These are phyloP conservation scores for Chalciporus sphaerocephalus DNA, from an alignment of 768 basidiomycete species.

Conservation along the genomic window DNA sequence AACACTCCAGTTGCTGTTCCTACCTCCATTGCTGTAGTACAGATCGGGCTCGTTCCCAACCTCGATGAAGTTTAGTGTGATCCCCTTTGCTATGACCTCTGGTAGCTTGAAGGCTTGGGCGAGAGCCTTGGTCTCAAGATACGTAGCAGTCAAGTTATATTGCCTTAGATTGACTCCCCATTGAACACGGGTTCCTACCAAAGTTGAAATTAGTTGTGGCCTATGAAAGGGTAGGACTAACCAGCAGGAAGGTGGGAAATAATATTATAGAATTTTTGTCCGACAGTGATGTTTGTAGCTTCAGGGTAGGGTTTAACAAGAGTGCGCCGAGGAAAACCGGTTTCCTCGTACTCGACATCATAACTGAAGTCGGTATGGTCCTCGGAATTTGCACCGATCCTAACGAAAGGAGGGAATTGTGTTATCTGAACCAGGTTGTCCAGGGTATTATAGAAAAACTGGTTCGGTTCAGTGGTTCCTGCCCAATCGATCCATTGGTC, in stretches of 20 bases:
- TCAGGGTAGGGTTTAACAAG: constrained; percentile 60
- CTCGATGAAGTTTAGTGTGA: constrained; percentile 54
- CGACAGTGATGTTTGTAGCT: constrained; percentile 53
- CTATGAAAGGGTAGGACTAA: constrained; percentile 17
- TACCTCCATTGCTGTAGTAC: constrained; percentile 43
- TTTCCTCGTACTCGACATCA: constrained; percentile 45
- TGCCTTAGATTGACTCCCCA: constrained; percentile 68
- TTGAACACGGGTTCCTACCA: constrained; percentile 52
- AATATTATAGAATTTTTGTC: constrained; percentile 54
- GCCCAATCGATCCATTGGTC: constrained; percentile 69
- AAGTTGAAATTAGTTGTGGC: background rate
- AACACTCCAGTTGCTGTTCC: constrained; percentile 38
- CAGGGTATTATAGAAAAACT: constrained; percentile 58
- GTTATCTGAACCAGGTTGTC: constrained; percentile 51
- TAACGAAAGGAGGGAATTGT: constrained; percentile 50
- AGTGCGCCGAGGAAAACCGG: constrained; percentile 46
- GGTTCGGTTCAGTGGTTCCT: constrained; percentile 47
- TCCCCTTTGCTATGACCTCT: constrained; percentile 36
- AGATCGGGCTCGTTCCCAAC: constrained; percentile 62
- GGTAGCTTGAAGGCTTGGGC: constrained; percentile 44
- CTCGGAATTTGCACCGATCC: constrained; percentile 55
- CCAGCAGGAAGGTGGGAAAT: constrained; percentile 50
- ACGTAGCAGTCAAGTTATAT: constrained; percentile 46
- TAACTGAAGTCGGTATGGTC: constrained; percentile 57
- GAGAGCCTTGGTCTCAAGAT: constrained; percentile 46